Conservation (phyloP, 768 basidiomycete species). For the Gymnopilus junonius region DNA sequence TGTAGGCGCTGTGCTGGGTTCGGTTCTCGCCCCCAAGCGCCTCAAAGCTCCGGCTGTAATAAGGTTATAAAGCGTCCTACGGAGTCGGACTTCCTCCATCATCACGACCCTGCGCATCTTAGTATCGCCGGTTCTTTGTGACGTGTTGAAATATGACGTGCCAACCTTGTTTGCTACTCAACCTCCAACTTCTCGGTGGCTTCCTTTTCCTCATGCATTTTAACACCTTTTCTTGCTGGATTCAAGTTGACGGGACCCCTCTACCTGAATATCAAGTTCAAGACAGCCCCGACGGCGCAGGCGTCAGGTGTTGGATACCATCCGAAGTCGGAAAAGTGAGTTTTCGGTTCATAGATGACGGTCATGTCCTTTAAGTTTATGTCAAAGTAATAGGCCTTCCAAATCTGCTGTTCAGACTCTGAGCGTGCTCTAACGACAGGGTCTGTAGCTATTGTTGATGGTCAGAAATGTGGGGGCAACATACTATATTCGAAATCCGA, state of each 20-base stretch:
- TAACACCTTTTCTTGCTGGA: neutral
- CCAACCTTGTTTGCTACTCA: too few species aligned
- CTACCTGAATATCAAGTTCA: neutral
- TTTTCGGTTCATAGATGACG: too few species aligned
- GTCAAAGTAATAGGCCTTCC: neutral
- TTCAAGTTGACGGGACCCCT: neutral
- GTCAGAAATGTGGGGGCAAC: neutral
- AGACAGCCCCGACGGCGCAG: neutral
- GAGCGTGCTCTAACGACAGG: neutral
- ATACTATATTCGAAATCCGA: neutral
- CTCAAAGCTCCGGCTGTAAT: too few species aligned
- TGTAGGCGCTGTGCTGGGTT: too few species aligned
- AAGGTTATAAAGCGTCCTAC: too few species aligned
- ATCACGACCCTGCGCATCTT: too few species aligned
- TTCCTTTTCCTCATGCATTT: neutral
- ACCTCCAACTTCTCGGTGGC: neutral
- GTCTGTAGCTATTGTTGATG: neutral
- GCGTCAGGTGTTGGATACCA: neutral
- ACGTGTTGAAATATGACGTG: too few species aligned
- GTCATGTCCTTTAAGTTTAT: neutral
- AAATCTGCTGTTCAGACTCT: neutral
- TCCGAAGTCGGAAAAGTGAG: neutral
- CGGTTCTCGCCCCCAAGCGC: too few species aligned
- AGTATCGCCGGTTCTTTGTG: too few species aligned
- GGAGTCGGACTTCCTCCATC: neutral